Percentiles rank a stretch among this genome's conserved stretches.
phyloP scores from a whole-genome alignment of 805 yeast genomes.

The Candida caryicola region DNA sequence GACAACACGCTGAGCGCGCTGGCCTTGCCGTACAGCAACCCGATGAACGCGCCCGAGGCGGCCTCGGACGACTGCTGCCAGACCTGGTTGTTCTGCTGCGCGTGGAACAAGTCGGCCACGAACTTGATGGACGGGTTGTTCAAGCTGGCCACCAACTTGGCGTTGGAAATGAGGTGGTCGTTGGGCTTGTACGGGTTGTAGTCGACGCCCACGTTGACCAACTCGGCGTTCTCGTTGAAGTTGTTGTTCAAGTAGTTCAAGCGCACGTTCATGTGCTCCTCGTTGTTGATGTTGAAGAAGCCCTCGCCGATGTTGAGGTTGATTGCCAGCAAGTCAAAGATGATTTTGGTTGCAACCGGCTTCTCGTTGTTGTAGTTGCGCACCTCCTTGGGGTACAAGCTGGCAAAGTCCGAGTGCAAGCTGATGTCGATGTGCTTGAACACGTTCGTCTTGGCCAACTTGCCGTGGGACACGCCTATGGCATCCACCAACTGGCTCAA shows the following conservation, averaged over 20 bases:
- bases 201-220: conserved; percentile 49
- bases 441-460: conserved; percentile 43
- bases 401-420: conserved; percentile 39
- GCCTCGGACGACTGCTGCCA: conserved; percentile 57
- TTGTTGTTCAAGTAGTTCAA: conserved; percentile 42
- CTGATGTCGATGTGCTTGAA: conserved; percentile 40
- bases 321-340: conserved; percentile 40
- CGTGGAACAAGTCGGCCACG: conserved; percentile 29
- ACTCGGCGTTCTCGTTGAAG: conserved; percentile 49
- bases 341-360: conserved; percentile 46
- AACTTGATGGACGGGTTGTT: conserved; percentile 45
- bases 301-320: conserved; percentile 33
- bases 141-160: conserved; percentile 43
- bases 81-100: conserved; percentile 45
- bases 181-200: conserved; percentile 51
- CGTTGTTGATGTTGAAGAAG: conserved; percentile 34
- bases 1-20: conserved; percentile 28
- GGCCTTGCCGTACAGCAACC: conserved; percentile 37
- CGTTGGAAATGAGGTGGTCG: conserved; percentile 46
- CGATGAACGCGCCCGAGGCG: conserved; percentile 49
- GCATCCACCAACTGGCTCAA: conserved; percentile 38
- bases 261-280: conserved; percentile 35
- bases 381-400: conserved; percentile 20
- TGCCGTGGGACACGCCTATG: conserved; percentile 30
- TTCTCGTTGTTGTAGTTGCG: conserved; percentile 34